These are phyloP conservation scores for Penicillium sclerotigenum DNA, from an alignment of 2,329 filamentous ascomycete genomes.

Conservation along the genomic window DNA sequence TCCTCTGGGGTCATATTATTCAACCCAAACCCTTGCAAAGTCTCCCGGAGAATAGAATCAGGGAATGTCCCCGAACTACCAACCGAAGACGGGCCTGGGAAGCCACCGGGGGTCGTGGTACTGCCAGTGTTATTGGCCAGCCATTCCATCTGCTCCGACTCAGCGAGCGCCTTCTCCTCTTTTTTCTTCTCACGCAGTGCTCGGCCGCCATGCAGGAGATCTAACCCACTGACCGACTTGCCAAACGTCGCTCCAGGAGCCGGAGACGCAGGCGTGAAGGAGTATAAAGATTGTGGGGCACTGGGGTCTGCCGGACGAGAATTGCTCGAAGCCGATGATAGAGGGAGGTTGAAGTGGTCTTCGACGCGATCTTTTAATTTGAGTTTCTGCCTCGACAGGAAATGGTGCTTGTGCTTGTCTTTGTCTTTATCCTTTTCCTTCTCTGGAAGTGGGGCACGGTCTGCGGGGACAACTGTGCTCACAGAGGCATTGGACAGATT, in stretches of 20 bases:
- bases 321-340: slow-evolving; percentile 64
- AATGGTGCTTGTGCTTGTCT: slow-evolving; percentile 59
- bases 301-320: slow-evolving; percentile 62
- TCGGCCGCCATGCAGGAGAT: slow-evolving; percentile 72
- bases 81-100: slow-evolving; percentile 37
- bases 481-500: slow-evolving; percentile 61
- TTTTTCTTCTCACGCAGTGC: slow-evolving; percentile 78
- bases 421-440: slow-evolving; percentile 43
- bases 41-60: slow-evolving; percentile 41
- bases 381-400: slow-evolving; percentile 63
- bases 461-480: slow-evolving; percentile 56
- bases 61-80: slow-evolving; percentile 22
- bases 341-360: slow-evolving; percentile 55
- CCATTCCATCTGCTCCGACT: slow-evolving; percentile 39
- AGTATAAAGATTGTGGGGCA: slow-evolving; percentile 62
- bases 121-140: slow-evolving; percentile 26
- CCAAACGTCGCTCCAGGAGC: slow-evolving; percentile 63
- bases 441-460: slow-evolving; percentile 39
- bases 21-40: slow-evolving; percentile 56
- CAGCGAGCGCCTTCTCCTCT: slow-evolving; percentile 58
- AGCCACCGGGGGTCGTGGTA: slow-evolving; percentile 26
- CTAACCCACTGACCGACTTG: slow-evolving; percentile 77
- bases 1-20: slow-evolving; percentile 67
- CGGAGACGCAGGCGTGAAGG: slow-evolving; percentile 63
- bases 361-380: slow-evolving; percentile 59